Evolutionary conservation across 352 stramenopile genomes (phyloP), one percentile per base, ranked within the genome.

Genomic region (Phytophthora pseudosyringae): DNA sequence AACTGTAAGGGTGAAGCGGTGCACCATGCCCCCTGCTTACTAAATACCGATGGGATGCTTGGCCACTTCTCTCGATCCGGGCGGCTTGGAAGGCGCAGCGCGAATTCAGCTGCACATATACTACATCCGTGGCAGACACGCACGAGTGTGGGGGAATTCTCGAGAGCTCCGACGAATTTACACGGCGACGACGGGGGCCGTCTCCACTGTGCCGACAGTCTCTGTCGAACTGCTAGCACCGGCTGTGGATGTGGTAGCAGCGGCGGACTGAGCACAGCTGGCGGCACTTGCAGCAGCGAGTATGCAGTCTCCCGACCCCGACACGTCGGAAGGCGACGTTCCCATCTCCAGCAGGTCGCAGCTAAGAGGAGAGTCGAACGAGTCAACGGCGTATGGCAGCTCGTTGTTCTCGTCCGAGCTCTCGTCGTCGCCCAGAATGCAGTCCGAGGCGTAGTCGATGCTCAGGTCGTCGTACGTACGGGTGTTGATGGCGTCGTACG

Each of bases 361-460:
- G 38, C 64, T 79, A 11, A 78, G 56, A 26, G 78, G 74, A 29
- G 74, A 81, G 28, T 87, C 77, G 50, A 86, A 89, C 46, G 76
- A 80, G 44, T 91, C 81, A 36, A 87, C 78, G 28, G 71, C 64
- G 61, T 88, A 89, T n/a, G 76, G 78, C 40, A 90, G 67, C 66
- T 88, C 75, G 47, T 85, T 84, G 51, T 67, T 81, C 56, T 81
- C 74, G 39, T 85, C 75, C 7, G 76, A 72, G 63, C 73, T 73
- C 29, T 76, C 66, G 33, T 82, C 61, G 59, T 92, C 83, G 31
- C 84, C 82, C 36, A 90, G 62, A 28, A 90, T 91, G 53, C 78
- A 90, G 68, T 93, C 81, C 2, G 73, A 81, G 15, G 74, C 73
- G 71, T 90, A 93, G 64, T 90, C 84, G 58, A 83, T 68, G 49